Evolutionary conservation across 2,329 filamentous ascomycete species (phyloP), one percentile per base, ranked within the genome.

Genomic region (Calonectria leucothoes): DNA sequence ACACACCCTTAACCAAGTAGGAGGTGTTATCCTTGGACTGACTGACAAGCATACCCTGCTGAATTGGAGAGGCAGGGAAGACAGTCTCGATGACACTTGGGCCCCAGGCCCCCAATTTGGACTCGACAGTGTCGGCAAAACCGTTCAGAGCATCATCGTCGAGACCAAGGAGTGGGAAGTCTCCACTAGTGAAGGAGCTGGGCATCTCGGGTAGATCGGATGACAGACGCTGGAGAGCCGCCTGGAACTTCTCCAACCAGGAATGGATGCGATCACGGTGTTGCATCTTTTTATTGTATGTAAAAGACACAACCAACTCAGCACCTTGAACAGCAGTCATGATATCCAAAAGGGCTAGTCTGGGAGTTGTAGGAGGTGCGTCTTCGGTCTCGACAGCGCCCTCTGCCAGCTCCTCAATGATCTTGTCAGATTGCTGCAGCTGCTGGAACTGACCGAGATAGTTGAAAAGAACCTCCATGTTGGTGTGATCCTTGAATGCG

Each of bases 401-500:
- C 33, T 39, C 55, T 10, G 31, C 33, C 1, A 61, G 14, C 27
- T 61, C 55, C 3, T 61, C 55, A 27, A 61, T 61, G 10, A 61
- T 61, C 12, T 61, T 61, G 14, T 74, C 72, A 12, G 66, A 27
- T 0, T 68, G 71, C 31, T 80, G 76, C 1, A 80, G 71, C n/a
- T 80, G 77, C 12, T 81, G 78, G 48, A 74, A 77, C 10, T 35
- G 61, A 1, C 79, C 78, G 1, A 74, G 57, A 25, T 77, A 81
- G 57, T 82, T 81, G 57, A 81, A 76, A 1, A 78, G 67, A 17
- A 81, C 17, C 51, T 81, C 80, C 84, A 0, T 82, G 80, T 23
- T 80, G 80, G 66, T 84, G 81, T 2, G 82, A 71, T 61, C 55
- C 10, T 75, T 75, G 73, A 83, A 85, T 33, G 81, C 70, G 1